Percentiles rank a stretch among this genome's conserved stretches.
Evolutionary conservation across 352 stramenopile genomes (phyloP).

Genomic region (Globisporangium recalcitrans): DNA sequence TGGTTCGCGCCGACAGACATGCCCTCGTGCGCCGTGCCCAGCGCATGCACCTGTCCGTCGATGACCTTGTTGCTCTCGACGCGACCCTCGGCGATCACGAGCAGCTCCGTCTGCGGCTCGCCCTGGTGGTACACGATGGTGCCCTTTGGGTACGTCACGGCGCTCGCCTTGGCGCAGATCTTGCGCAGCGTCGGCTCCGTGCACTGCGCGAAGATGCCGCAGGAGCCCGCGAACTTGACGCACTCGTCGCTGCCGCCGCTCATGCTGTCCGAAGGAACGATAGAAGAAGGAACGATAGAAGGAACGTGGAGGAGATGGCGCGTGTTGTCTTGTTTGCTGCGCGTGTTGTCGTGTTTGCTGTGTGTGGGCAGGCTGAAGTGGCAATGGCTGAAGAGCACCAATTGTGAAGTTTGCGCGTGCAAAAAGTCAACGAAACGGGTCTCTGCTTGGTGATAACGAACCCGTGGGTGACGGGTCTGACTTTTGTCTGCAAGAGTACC

Average conservation of each 20-base stretch:
- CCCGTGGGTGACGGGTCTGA: neutral
- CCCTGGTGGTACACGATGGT: slow-evolving; percentile 77
- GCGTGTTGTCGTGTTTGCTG: neutral
- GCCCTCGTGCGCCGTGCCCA: slow-evolving; percentile 43
- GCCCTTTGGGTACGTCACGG: slow-evolving; percentile 69
- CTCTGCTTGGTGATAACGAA: slow-evolving; percentile 4
- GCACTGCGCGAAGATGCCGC: slow-evolving; percentile 80
- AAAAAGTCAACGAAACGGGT: neutral
- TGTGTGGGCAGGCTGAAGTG: slow-evolving; percentile 14
- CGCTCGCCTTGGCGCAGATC: slow-evolving; percentile 58
- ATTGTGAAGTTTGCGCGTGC: slow-evolving; percentile 5
- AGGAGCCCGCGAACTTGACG: slow-evolving; percentile 49
- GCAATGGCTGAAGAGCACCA: slow-evolving; percentile 12
- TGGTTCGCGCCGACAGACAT: slow-evolving; percentile 77
- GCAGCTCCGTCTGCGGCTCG: slow-evolving; percentile 72
- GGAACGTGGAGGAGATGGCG: neutral
- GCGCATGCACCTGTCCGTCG: slow-evolving; percentile 75
- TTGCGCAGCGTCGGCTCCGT: slow-evolving; percentile 74
- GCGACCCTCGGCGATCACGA: slow-evolving; percentile 61
- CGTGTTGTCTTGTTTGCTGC: neutral
- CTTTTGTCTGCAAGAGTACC: neutral
- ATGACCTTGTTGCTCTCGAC: slow-evolving; percentile 80
- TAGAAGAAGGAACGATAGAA: too few relatives aligned
- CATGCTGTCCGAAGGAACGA: slow-evolving; percentile 20
- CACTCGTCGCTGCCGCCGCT: slow-evolving; percentile 45